A percentile compares a stretch with the other conserved stretches of the same genome.
These are phyloP conservation scores for Suillus placidus DNA, from an alignment of 768 basidiomycete genomes.

Conservation along the genomic window DNA sequence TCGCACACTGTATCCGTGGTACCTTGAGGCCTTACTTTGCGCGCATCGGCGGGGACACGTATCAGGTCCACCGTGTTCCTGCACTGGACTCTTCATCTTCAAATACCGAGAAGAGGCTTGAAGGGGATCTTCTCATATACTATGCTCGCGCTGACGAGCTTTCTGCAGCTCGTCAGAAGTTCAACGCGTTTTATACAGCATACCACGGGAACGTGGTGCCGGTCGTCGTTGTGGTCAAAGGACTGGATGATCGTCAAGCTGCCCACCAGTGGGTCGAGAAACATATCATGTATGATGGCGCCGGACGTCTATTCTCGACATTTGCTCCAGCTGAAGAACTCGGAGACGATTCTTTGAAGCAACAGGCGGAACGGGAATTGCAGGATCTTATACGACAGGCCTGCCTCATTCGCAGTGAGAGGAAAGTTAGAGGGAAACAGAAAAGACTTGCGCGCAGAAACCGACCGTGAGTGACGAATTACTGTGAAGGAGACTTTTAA, in stretches of 20 bases:
- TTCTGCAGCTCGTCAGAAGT: not conserved
- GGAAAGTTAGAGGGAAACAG: not conserved
- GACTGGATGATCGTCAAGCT: slow-evolving; percentile 15
- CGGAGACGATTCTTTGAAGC: not conserved
- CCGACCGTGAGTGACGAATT: not conserved
- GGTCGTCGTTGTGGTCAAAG: slow-evolving; percentile 21
- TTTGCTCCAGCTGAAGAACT: not conserved
- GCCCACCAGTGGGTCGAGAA: slow-evolving; percentile 15
- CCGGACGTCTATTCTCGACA: not conserved
- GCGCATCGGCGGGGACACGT: not conserved
- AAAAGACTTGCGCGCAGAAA: not conserved
- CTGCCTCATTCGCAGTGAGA: not conserved
- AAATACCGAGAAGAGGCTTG: not conserved
- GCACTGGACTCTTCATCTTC: not conserved
- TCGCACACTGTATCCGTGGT: not conserved
- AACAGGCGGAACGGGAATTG: not conserved
- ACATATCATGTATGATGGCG: not conserved
- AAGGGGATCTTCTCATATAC: slow-evolving; percentile 10
- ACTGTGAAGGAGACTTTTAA: not conserved
- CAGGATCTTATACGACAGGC: not conserved
- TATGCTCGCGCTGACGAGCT: not conserved
- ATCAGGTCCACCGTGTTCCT: slow-evolving; percentile 4
- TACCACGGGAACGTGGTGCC: slow-evolving; percentile 21
- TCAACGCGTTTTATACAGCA: slow-evolving; percentile 13
- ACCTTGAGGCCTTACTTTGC: not conserved